Evolutionary conservation across 179 eudicot genomes (phyloP).

Genomic region (Patellifolia procumbens): DNA sequence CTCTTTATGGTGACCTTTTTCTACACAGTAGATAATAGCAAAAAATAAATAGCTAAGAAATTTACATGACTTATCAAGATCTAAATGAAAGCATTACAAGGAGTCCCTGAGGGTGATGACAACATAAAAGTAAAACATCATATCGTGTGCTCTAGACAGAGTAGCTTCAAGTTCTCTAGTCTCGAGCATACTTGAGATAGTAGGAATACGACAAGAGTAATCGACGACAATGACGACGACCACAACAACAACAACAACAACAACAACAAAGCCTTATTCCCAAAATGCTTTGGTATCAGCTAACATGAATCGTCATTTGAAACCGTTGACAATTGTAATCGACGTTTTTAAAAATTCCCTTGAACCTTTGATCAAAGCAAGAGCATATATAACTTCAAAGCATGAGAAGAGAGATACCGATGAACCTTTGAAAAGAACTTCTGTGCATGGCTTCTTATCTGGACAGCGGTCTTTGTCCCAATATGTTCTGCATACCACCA

Average conservation of each 20-base stretch:
- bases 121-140: neutral
- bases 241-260: slow-evolving; percentile 14
- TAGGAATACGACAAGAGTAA: slow-evolving; percentile 8
- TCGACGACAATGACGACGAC: slow-evolving; percentile 9
- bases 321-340: too few species aligned
- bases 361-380: too few species aligned
- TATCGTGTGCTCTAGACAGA: neutral
- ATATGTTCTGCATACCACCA: slow-evolving; percentile 83
- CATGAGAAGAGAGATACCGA: slow-evolving; percentile 45
- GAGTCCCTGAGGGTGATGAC: neutral
- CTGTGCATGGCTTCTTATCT: slow-evolving; percentile 97
- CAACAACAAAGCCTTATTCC: too few species aligned
- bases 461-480: slow-evolving; percentile 99
- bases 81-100: too few species aligned
- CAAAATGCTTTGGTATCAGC: too few species aligned
- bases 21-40: too few species aligned
- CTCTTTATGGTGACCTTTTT: too few species aligned
- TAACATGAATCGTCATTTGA: too few species aligned
- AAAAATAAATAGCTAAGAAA: too few species aligned
- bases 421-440: slow-evolving; percentile 94
- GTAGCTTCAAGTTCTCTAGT: neutral
- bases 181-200: neutral
- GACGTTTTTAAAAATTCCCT: too few species aligned
- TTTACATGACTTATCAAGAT: too few species aligned
- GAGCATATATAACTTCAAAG: slow-evolving; percentile 16